Evolutionary conservation across 2,329 filamentous ascomycete species (phyloP).

Genomic region (Alternaria solani): DNA sequence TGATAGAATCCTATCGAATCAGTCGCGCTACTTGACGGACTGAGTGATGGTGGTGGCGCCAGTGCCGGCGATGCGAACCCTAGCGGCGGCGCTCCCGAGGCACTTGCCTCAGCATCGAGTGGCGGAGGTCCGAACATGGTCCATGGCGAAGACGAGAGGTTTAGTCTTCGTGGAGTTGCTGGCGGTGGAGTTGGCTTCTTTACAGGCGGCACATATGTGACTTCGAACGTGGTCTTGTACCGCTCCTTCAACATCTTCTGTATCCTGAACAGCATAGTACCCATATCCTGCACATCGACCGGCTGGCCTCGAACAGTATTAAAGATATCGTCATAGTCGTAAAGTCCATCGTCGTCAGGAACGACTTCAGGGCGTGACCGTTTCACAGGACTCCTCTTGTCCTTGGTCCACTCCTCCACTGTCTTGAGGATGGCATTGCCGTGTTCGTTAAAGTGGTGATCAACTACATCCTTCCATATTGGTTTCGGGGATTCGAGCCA

Average conservation of each 20-base stretch:
- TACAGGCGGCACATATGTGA: background rate
- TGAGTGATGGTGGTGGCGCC: background rate
- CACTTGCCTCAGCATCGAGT: background rate
- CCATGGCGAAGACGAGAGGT: background rate
- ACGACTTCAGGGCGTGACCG: background rate
- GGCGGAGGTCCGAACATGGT: background rate
- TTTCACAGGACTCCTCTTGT: background rate
- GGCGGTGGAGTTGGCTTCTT: background rate
- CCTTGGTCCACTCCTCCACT: constrained; percentile 29
- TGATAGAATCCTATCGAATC: background rate
- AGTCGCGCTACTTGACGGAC: too few species aligned
- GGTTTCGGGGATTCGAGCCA: constrained; percentile 37
- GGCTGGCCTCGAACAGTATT: background rate
- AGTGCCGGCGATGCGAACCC: background rate
- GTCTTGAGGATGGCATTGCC: constrained; percentile 34
- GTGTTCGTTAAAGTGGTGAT: constrained; percentile 37
- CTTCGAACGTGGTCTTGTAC: constrained; percentile 4
- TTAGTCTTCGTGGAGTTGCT: background rate
- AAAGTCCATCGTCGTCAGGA: background rate
- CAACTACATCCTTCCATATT: constrained; percentile 37
- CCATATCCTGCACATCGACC: background rate
- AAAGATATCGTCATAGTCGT: background rate
- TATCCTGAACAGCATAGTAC: constrained; percentile 10
- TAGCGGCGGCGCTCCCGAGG: background rate
- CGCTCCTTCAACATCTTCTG: constrained; percentile 11